Evolutionary conservation across 805 yeast genomes (phyloP), one percentile per base, ranked within the genome.

Genomic region (Cyberlindnera mrakii): DNA sequence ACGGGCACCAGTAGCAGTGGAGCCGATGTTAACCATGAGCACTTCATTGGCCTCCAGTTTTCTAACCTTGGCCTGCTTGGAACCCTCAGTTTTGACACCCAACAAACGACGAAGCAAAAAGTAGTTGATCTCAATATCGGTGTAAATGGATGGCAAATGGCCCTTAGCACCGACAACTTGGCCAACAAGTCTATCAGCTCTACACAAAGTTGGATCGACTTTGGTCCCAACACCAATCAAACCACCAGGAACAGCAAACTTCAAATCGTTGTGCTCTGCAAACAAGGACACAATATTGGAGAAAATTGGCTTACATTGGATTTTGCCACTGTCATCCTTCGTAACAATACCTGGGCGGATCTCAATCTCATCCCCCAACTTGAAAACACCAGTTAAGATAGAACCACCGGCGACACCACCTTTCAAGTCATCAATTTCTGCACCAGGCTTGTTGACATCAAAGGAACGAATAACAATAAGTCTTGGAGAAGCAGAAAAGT

Each of bases 351-450:
- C 99, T 45, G 99, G 99, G 68, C 99, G 80, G 63, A 93, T 90
- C 73, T 93, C 99, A 61, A 93, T 91, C 74, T 93, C 98, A 64
- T 93, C 99, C 50, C 96, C 98, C 51, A 93, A 75, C 65, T 86
- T 84, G 74, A 93, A 87, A 39, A 93, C 99, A 78, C 99, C 99
- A 47, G 82, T 88, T 63, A 93, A 76, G 58, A 93, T 91, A 42
- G 96, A 88, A 56, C 99, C 99, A 75, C 99, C 99, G 37, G 99
- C 99, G 64, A 93, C 98, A 81, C 99, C 99, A 61, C 99, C 99
- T 72, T 90, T 90, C 65, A 93, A 78, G 58, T 91, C 98, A 54
- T 85, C 90, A 54, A 95, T 87, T 69, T 90, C 97, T 35, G 96
- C 82, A 72, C 99, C 99, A 47, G 99, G 99, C 70, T 88, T 90